A percentile compares a stretch with the other conserved stretches of the same genome.
Evolutionary conservation across 768 basidiomycete species (phyloP).

Genomic region (Suillus occidentalis): DNA sequence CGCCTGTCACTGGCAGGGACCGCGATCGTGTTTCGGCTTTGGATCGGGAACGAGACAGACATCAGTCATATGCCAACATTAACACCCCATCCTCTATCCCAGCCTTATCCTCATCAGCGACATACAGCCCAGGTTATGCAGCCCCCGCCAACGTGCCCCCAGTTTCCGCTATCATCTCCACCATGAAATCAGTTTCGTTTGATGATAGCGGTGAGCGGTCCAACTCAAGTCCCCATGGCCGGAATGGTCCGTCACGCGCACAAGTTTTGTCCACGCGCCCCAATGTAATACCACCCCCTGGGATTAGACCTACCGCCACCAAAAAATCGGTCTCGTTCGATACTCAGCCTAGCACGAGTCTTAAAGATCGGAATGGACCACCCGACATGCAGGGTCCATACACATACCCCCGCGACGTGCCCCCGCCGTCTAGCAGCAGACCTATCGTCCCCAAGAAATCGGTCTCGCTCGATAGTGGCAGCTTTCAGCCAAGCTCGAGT

Average conservation of each 20-base stretch:
- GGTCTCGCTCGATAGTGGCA: constrained; percentile 20
- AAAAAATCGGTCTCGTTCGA: not conserved
- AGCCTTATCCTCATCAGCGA: constrained; percentile 9
- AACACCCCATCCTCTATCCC: not conserved
- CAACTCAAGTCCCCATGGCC: constrained; percentile 17
- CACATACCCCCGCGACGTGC: not conserved
- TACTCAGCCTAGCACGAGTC: not conserved
- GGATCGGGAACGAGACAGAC: constrained; percentile 25
- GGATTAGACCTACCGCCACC: not conserved
- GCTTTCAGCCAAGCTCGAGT: constrained; percentile 22
- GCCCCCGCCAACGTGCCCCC: not conserved
- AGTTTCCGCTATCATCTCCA: constrained; percentile 15
- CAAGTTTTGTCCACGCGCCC: not conserved
- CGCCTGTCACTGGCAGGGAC: constrained; percentile 31
- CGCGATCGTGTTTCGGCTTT: constrained; percentile 19
- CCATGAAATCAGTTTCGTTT: constrained; percentile 26
- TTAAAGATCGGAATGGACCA: not conserved
- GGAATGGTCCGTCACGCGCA: constrained; percentile 20
- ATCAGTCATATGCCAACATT: not conserved
- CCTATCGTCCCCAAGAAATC: constrained; percentile 29
- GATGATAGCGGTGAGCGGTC: constrained; percentile 25
- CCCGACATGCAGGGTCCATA: not conserved
- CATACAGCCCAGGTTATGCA: constrained; percentile 5
- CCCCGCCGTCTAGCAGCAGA: constrained; percentile 27
- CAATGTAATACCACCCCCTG: not conserved